These are phyloP conservation scores for Ophiostoma himal-ulmi DNA, from an alignment of 2,329 filamentous ascomycete species.

Conservation along the genomic window DNA sequence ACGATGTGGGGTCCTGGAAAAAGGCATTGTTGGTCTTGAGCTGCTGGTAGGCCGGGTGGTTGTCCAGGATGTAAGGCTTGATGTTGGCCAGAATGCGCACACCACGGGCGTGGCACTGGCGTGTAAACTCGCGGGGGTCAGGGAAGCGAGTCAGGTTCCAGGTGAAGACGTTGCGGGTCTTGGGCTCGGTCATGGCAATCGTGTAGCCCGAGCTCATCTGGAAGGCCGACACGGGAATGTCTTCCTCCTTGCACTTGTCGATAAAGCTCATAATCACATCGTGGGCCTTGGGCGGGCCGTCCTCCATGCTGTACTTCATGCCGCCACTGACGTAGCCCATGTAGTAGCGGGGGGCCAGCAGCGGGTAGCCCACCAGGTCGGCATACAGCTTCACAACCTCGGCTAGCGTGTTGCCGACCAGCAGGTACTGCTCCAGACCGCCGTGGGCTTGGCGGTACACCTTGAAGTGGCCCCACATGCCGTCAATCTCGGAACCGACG, in stretches of 20 bases:
- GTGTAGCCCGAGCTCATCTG: conserved; percentile 71
- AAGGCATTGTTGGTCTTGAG: conserved; percentile 55
- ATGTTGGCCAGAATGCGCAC: conserved; percentile 66
- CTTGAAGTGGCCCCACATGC: conserved; percentile 69
- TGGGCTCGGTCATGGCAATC: conserved; percentile 59
- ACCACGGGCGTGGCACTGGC: conserved; percentile 56
- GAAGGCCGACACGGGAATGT: conserved; percentile 64
- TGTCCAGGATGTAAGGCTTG: conserved; percentile 64
- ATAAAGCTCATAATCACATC: conserved; percentile 58
- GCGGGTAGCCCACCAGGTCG: conserved; percentile 60
- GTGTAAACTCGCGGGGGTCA: conserved; percentile 58
- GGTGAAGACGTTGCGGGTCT: conserved; percentile 63
- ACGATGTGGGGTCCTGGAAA: conserved; percentile 50
- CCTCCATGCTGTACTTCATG: conserved; percentile 49
- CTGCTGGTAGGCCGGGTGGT: conserved; percentile 60
- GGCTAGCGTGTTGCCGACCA: conserved; percentile 59
- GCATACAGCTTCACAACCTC: conserved; percentile 63
- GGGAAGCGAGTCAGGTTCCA: conserved; percentile 69
- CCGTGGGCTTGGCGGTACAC: conserved; percentile 67
- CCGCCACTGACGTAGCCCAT: conserved; percentile 67
- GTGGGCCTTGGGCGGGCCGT: conserved; percentile 44
- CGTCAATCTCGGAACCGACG: conserved; percentile 67
- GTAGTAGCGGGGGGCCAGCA: conserved; percentile 64
- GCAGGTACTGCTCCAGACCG: conserved; percentile 64
- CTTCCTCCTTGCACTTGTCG: conserved; percentile 54